phyloP scores from a whole-genome alignment of 1,139 yeast genomes.

The Taphrina deformans region DNA sequence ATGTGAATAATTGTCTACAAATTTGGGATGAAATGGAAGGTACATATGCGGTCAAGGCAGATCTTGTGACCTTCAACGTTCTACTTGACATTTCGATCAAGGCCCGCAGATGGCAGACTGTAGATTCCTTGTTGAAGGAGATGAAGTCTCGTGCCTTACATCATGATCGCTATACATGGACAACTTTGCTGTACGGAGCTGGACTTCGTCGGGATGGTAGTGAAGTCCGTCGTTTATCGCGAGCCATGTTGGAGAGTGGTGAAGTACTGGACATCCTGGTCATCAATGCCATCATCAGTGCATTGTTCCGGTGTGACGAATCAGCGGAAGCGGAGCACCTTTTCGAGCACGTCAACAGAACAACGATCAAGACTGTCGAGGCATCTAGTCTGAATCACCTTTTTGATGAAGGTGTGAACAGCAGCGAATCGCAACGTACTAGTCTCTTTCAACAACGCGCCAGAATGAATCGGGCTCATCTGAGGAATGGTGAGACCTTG shows the following conservation, averaged over 20 bases:
- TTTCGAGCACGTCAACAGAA: constrained; percentile 1
- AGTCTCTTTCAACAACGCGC: constrained; percentile 20
- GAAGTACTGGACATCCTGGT: constrained; percentile 31
- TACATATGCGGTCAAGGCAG: constrained; percentile 2
- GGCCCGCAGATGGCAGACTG: constrained; percentile 23
- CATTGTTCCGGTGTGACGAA: constrained; percentile 24
- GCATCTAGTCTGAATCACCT: neutral
- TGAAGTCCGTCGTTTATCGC: constrained; percentile 3
- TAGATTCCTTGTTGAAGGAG: constrained; percentile 11
- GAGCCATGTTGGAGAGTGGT: constrained; percentile 16
- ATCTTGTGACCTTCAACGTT: constrained; percentile 25
- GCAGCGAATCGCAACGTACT: neutral
- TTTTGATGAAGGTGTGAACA: neutral
- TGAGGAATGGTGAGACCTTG: neutral
- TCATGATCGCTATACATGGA: constrained; percentile 28
- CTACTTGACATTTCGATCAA: constrained; percentile 26
- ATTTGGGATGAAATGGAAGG: constrained; percentile 34
- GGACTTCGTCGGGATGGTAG: constrained; percentile 12
- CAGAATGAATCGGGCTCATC: neutral
- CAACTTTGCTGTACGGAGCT: neutral
- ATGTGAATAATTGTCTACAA: neutral
- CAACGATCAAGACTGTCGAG: neutral
- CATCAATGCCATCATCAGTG: constrained; percentile 27
- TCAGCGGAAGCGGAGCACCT: constrained; percentile 25
- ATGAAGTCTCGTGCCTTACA: constrained; percentile 15